These are phyloP conservation scores for Daedaleopsis sinensis DNA, from an alignment of 768 basidiomycete genomes.

Conservation along the genomic window DNA sequence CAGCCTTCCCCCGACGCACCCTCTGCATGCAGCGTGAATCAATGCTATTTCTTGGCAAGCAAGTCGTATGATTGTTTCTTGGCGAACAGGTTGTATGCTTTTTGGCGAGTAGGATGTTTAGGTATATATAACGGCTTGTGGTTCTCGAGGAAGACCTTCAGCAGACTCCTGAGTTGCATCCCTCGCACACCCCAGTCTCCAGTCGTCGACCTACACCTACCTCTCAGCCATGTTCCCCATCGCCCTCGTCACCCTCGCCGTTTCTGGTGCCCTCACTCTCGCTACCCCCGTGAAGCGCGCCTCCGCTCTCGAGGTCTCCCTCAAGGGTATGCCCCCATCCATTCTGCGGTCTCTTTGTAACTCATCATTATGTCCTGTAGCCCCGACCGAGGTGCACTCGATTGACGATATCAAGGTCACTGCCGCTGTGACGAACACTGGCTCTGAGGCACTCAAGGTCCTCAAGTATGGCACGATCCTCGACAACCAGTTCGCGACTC, in stretches of 20 bases:
- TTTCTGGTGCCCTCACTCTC: conserved; percentile 14
- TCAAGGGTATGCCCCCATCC: conserved; percentile 1
- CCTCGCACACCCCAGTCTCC: not conserved
- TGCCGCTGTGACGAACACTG: conserved; percentile 45
- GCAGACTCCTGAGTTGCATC: conserved; percentile 7
- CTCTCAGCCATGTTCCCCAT: conserved; percentile 9
- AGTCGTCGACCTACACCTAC: not conserved
- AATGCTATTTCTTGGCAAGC: no score
- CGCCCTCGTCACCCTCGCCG: conserved; percentile 14
- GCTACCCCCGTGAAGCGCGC: conserved; percentile 16
- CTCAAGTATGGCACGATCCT: conserved; percentile 52
- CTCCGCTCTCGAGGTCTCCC: conserved; percentile 17
- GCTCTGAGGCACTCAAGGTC: conserved; percentile 42
- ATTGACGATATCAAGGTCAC: conserved; percentile 44
- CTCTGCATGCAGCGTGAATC: no score
- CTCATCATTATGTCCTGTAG: conserved; percentile 16
- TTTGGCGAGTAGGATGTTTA: no score
- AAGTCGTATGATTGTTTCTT: no score
- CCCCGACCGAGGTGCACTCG: conserved; percentile 34
- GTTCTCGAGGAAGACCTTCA: no score
- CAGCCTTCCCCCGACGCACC: no score
- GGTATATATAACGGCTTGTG: not conserved
- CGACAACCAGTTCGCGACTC: conserved; percentile 45
- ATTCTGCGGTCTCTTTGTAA: conserved; percentile 12
- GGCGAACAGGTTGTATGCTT: no score